A percentile compares a stretch with the other conserved stretches of the same genome.
These are phyloP conservation scores for Protostelium mycophagum DNA, from an alignment of 78 protist species.

Conservation along the genomic window DNA sequence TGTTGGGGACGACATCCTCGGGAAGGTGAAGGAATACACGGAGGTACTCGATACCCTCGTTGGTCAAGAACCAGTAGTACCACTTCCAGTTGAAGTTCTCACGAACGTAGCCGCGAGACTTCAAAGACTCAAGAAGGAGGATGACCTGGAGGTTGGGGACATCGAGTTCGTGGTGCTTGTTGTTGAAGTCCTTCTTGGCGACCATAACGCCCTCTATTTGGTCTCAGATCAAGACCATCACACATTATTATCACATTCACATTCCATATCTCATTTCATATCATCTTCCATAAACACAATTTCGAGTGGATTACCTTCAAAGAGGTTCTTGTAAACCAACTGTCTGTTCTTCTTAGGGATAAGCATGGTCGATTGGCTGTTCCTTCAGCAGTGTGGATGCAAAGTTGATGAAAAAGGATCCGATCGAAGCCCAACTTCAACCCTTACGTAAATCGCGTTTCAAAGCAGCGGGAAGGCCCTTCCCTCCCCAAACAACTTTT, in stretches of 20 bases:
- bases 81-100: conserved; percentile 90
- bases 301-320: conserved; percentile 41
- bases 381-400: no score
- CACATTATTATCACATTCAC: neutral
- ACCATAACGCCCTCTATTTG: conserved; percentile 88
- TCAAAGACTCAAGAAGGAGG: conserved; percentile 69
- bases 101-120: conserved; percentile 73
- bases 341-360: conserved; percentile 70
- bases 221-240: no score
- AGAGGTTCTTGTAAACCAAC: conserved; percentile 68
- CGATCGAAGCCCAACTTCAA: neutral
- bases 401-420: neutral
- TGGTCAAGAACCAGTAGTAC: conserved; percentile 88
- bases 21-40: conserved; percentile 89
- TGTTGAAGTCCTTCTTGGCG: conserved; percentile 79
- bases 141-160: conserved; percentile 86
- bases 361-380: conserved; percentile 30
- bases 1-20: conserved; percentile 84
- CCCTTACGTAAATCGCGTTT: neutral
- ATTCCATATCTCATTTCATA: no score
- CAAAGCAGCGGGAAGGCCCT: neutral
- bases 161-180: conserved; percentile 45
- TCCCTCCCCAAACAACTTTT: no score
- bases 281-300: neutral
- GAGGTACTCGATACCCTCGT: conserved; percentile 90